Evolutionary conservation across 2,329 filamentous ascomycete genomes (phyloP).

Genomic region (Exophiala phaeomuriformis): DNA sequence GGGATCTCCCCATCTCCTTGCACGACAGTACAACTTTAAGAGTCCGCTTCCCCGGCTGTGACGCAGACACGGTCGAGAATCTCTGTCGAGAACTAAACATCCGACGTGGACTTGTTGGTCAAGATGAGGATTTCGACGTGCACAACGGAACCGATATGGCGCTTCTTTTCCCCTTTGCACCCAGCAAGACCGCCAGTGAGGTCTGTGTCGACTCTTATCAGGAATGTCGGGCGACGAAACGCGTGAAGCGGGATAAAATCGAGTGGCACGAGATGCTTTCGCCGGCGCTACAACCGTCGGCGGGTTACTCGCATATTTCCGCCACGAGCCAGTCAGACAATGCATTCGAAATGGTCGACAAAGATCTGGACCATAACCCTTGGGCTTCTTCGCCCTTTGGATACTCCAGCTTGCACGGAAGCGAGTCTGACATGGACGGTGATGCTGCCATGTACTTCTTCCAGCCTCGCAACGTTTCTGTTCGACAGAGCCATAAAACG

Average conservation of each 20-base stretch:
- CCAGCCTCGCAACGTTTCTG: slow-evolving; percentile 17
- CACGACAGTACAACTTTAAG: slow-evolving; percentile 61
- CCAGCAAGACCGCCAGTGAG: slow-evolving; percentile 48
- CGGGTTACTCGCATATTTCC: slow-evolving; percentile 26
- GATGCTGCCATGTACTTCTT: slow-evolving; percentile 28
- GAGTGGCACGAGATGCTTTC: slow-evolving; percentile 55
- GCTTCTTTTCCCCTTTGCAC: slow-evolving; percentile 79
- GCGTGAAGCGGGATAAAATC: slow-evolving; percentile 37
- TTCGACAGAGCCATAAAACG: slow-evolving; percentile 13
- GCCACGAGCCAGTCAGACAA: slow-evolving; percentile 24
- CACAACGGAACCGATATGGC: slow-evolving; percentile 64
- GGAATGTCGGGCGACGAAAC: slow-evolving; percentile 28
- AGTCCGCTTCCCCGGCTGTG: slow-evolving; percentile 85
- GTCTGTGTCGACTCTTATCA: slow-evolving; percentile 34
- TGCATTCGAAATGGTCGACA: slow-evolving; percentile 23
- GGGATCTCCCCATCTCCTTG: slow-evolving; percentile 74
- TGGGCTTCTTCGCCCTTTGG: slow-evolving; percentile 49
- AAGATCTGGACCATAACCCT: slow-evolving; percentile 45
- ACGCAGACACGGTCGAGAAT: slow-evolving; percentile 69
- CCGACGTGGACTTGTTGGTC: slow-evolving; percentile 65
- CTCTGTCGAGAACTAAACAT: slow-evolving; percentile 85
- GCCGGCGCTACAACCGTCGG: slow-evolving; percentile 29
- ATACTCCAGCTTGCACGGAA: slow-evolving; percentile 52
- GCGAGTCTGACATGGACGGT: slow-evolving; percentile 37
- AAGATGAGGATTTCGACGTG: slow-evolving; percentile 69